Percentiles rank a stretch among this genome's conserved stretches.
Evolutionary conservation across 805 yeast species (phyloP).

Genomic region (Lachancea mirantina): DNA sequence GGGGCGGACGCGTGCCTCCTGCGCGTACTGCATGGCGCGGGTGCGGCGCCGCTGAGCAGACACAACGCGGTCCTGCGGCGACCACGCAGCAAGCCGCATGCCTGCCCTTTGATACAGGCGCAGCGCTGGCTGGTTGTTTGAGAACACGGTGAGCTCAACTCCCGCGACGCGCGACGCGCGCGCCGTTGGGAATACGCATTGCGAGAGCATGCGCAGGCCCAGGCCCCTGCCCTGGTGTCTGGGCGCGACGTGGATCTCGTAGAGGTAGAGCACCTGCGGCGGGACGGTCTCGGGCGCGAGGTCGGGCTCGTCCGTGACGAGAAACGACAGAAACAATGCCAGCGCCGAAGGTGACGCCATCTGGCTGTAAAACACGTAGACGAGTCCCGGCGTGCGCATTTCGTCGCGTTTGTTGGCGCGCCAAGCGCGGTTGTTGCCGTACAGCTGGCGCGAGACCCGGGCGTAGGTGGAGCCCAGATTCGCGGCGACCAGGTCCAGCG

Average conservation of each 20-base stretch:
- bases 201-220: conserved; percentile 16
- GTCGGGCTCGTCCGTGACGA: conserved; percentile 23
- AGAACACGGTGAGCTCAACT: conserved; percentile 26
- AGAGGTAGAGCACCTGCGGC: conserved; percentile 23
- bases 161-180: conserved; percentile 8
- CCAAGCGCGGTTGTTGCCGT: conserved; percentile 22
- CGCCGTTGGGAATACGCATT: conserved; percentile 1
- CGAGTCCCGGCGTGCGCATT: conserved; percentile 22
- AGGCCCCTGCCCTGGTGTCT: conserved; percentile 14
- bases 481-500: conserved; percentile 14
- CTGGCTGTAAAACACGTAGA: conserved; percentile 21
- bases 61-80: conserved; percentile 15
- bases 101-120: conserved; percentile 17
- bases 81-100: conserved; percentile 17
- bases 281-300: conserved; percentile 5
- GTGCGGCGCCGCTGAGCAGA: conserved; percentile 1
- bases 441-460: conserved; percentile 13
- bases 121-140: conserved; percentile 21
- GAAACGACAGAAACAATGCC: conserved; percentile 20
- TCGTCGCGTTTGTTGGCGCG: conserved; percentile 22
- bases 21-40: conserved; percentile 2
- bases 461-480: conserved; percentile 22
- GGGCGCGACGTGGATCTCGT: conserved; percentile 26
- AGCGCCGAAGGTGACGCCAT: not conserved
- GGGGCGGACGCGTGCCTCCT: conserved; percentile 3